phyloP scores from a whole-genome alignment of 768 basidiomycete genomes.

The Holtermanniella nyarrowii region DNA sequence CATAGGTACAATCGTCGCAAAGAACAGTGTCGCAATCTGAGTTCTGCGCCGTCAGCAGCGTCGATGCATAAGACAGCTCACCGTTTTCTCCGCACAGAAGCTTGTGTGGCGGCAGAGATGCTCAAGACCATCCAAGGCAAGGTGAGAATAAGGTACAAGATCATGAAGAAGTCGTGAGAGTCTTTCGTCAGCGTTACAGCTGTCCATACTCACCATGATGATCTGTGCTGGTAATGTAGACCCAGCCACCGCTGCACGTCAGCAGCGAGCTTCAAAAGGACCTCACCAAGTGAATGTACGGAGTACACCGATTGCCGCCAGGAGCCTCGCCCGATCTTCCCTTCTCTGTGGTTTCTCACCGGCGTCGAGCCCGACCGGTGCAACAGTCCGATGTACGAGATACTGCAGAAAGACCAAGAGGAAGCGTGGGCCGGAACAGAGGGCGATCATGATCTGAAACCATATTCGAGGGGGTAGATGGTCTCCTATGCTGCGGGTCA shows the following conservation, averaged over 20 bases:
- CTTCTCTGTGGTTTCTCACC: background rate
- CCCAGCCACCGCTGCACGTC: slow-evolving; percentile 62
- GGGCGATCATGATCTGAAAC: slow-evolving; percentile 78
- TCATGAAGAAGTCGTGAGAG: slow-evolving; percentile 77
- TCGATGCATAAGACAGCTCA: no score
- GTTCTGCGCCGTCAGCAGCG: background rate
- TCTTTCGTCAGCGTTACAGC: slow-evolving; percentile 38
- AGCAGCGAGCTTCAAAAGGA: background rate
- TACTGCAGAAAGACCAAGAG: slow-evolving; percentile 36
- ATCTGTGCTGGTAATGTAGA: slow-evolving; percentile 72
- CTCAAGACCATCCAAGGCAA: slow-evolving; percentile 81
- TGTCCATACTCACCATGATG: slow-evolving; percentile 48
- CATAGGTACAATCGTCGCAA: slow-evolving; percentile 58
- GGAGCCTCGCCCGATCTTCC: slow-evolving; percentile 42
- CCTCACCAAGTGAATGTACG: slow-evolving; percentile 59
- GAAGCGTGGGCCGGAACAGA: slow-evolving; percentile 70
- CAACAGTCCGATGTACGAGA: slow-evolving; percentile 17
- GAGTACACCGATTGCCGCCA: slow-evolving; percentile 56
- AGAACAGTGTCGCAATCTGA: slow-evolving; percentile 46
- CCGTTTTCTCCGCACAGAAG: slow-evolving; percentile 3
- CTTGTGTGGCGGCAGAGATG: slow-evolving; percentile 49
- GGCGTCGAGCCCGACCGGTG: slow-evolving; percentile 14
- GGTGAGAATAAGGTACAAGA: slow-evolving; percentile 70
- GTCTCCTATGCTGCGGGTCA: slow-evolving; percentile 61
- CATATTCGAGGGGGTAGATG: slow-evolving; percentile 68